Evolutionary conservation across 2,329 filamentous ascomycete genomes (phyloP).

Genomic region (Nectriaceae sp.): DNA sequence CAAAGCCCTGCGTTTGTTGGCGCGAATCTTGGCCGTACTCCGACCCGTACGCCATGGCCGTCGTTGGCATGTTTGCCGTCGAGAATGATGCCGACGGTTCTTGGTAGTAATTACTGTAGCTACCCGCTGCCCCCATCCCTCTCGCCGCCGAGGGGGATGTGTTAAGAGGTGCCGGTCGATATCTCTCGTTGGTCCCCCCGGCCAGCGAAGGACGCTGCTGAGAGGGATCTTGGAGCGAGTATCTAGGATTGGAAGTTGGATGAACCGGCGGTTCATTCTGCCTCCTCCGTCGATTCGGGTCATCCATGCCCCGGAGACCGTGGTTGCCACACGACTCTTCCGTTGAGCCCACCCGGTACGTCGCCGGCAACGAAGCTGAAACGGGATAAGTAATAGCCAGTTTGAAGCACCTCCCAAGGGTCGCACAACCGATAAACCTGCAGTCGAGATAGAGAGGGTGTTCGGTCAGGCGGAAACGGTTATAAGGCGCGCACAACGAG

Average conservation of each 20-base stretch:
- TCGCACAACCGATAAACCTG: no score
- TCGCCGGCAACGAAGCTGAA: constrained; percentile 49
- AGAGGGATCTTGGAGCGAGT: constrained; percentile 51
- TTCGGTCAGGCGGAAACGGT: constrained; percentile 3
- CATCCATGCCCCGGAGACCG: constrained; percentile 72
- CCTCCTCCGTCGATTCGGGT: constrained; percentile 71
- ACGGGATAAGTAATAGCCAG: constrained; percentile 24
- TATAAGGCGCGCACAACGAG: constrained; percentile 8
- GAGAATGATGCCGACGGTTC: constrained; percentile 54
- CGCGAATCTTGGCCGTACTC: constrained; percentile 67
- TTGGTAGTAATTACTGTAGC: constrained; percentile 61
- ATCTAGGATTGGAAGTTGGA: constrained; percentile 57
- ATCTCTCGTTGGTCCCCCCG: constrained; percentile 40
- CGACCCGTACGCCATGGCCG: constrained; percentile 58
- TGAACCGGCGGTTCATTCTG: constrained; percentile 73
- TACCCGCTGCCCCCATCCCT: constrained; percentile 57
- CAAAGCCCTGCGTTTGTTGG: constrained; percentile 56
- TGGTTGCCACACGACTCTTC: constrained; percentile 54
- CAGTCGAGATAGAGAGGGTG: constrained; percentile 2
- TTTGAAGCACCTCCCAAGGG: constrained; percentile 17
- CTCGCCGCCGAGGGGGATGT: constrained; percentile 49
- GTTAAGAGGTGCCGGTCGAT: constrained; percentile 52
- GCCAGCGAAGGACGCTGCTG: constrained; percentile 43
- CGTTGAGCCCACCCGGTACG: constrained; percentile 64
- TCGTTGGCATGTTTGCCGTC: constrained; percentile 58